Base-by-base conservation (phyloP, 768 basidiomycete species). In the Heimioporus sp. region DNA sequence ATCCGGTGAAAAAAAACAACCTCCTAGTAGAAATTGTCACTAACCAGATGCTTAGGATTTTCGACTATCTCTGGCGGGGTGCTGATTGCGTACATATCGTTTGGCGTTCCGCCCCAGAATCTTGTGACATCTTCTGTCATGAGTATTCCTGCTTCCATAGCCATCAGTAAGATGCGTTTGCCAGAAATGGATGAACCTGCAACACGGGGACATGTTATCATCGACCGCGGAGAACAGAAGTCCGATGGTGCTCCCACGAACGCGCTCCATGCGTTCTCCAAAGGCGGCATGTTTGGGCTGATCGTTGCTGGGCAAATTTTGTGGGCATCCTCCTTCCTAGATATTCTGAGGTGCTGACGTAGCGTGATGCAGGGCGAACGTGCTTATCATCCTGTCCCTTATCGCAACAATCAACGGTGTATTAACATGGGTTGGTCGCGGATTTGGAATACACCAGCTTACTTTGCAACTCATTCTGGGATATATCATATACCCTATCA, bases 111-210 rank as follows among this genome's bases (percentile, higher is more conserved):
- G 10, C 67, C 89, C 5, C 79, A 86, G 67, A 93, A 89, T 63
- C 76, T 92, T 20, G 76, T 93, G 60, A 94, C 92, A 3, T 87
- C 93, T 6, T 92, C 90, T 9, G 87, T 95, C 53, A 96, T 96
- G 93, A 89, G 86, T 67, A 96, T 97, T 54, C 94, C 94, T 17
- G 94, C 93, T 0, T 93, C 92, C 13, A 94, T 96, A 65, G 81
- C 92, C 2, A 93, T 96, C 62, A 88, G 86, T 65, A 96, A 96
- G 72, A 76, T 95, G 61, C 89, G 92, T 40, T 58, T 85, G 32
- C 93, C 93, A 0, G 93, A 96, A 72, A 67, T 77, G 24, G 92
- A 93, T 17, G 89, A 89, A 57, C 92, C 92, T 28, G 80, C 92
- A 40, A 94, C 92, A 28, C 86, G 88, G 32, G 92, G 92, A 12